These are phyloP conservation scores for Hymenoscyphus repandus DNA, from an alignment of 2,329 filamentous ascomycete species.

Conservation along the genomic window DNA sequence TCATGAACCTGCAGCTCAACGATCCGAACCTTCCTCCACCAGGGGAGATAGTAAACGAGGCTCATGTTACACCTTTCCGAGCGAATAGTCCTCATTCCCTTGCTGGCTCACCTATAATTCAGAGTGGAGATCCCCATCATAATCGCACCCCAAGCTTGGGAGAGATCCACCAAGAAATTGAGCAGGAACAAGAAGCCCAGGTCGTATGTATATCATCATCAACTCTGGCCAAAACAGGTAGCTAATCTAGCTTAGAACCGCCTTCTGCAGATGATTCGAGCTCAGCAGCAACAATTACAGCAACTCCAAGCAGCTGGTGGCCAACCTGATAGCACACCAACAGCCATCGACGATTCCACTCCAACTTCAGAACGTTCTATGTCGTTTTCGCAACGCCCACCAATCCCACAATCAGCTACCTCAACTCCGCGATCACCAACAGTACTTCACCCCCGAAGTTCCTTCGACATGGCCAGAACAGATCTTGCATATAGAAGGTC, in stretches of 20 bases:
- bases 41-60: constrained; percentile 59
- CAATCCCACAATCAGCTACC: constrained; percentile 33
- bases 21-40: constrained; percentile 63
- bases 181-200: constrained; percentile 74
- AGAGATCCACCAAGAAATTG: constrained; percentile 73
- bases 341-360: constrained; percentile 35
- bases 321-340: constrained; percentile 36
- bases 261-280: constrained; percentile 69
- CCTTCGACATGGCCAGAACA: constrained; percentile 53
- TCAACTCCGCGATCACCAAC: constrained; percentile 47
- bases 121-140: constrained; percentile 51
- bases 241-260: constrained; percentile 51
- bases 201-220: constrained; percentile 46
- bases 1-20: constrained; percentile 70
- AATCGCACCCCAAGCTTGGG: constrained; percentile 66
- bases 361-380: constrained; percentile 42
- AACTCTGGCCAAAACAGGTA: neutral
- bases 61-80: constrained; percentile 32
- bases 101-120: constrained; percentile 40
- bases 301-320: constrained; percentile 44
- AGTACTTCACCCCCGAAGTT: constrained; percentile 44
- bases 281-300: constrained; percentile 67
- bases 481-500: constrained; percentile 50
- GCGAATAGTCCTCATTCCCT: constrained; percentile 42
- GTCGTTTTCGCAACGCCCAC: constrained; percentile 37